Percentiles rank a stretch among this genome's conserved stretches.
phyloP scores from a whole-genome alignment of 2,329 filamentous ascomycete species.

The Achaetomium macrosporum region DNA sequence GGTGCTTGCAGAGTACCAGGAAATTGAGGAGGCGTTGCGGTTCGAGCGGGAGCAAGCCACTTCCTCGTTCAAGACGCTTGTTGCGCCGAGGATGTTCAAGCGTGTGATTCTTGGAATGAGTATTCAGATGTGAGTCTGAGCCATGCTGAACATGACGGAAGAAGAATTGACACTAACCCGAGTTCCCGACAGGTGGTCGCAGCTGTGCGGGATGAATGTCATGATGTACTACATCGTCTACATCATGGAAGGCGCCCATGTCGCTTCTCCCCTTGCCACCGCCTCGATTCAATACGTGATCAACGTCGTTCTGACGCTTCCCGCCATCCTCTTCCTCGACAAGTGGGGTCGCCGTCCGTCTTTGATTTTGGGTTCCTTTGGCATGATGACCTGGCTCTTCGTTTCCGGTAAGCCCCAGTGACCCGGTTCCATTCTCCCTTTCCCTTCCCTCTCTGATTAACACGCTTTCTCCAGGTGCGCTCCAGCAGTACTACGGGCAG shows the following conservation, averaged over 20 bases:
- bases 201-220: conserved; percentile 55
- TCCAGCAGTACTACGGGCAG: conserved; percentile 56
- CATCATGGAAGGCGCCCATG: conserved; percentile 53
- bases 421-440: background rate
- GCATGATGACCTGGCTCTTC: conserved; percentile 58
- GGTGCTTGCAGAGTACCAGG: conserved; percentile 58
- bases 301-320: conserved; percentile 54
- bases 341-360: conserved; percentile 52
- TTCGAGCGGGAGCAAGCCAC: conserved; percentile 48
- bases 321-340: conserved; percentile 56
- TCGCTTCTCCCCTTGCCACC: conserved; percentile 52
- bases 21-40: conserved; percentile 50
- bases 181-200: conserved; percentile 46
- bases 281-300: conserved; percentile 60
- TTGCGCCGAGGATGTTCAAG: conserved; percentile 47
- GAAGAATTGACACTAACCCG: conserved; percentile 20
- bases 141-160: no score
- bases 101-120: conserved; percentile 45
- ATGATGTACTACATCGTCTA: conserved; percentile 57
- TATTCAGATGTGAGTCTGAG: conserved; percentile 18
- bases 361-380: conserved; percentile 49
- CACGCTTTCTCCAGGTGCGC: conserved; percentile 33
- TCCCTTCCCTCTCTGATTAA: background rate
- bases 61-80: conserved; percentile 44
- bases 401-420: conserved; percentile 42